Percentiles rank a stretch among this genome's conserved stretches.
These are phyloP conservation scores for Colletotrichum sp. DNA, from an alignment of 2,329 filamentous ascomycete genomes.

Conservation along the genomic window DNA sequence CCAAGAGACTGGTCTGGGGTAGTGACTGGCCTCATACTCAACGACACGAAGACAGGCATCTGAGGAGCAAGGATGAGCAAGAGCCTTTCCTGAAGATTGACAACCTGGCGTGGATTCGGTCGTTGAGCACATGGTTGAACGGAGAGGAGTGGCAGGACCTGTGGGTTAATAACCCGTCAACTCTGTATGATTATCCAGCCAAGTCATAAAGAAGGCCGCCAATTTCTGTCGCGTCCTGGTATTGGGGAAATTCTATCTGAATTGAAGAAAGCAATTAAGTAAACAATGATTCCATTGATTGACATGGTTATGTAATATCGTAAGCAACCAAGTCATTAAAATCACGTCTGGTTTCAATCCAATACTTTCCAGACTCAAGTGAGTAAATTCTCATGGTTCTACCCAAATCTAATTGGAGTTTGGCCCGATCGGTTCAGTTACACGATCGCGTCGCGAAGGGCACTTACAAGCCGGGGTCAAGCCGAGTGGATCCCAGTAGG, in stretches of 20 bases:
- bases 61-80: background rate
- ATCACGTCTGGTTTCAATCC: too few species aligned
- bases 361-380: background rate
- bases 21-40: background rate
- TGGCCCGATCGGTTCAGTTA: background rate
- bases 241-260: accelerated
- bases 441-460: background rate
- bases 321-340: too few species aligned
- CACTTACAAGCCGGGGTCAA: background rate
- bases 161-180: background rate
- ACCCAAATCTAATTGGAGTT: accelerated
- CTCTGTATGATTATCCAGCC: background rate
- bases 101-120: background rate
- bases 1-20: background rate
- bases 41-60: background rate
- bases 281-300: accelerated
- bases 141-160: background rate
- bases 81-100: background rate
- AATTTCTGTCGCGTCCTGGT: accelerated
- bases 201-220: accelerated
- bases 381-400: accelerated
- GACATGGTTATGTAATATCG: background rate
- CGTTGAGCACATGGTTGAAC: background rate
- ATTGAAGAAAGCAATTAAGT: accelerated
- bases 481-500: background rate